phyloP scores from a whole-genome alignment of 1,139 yeast genomes.

The Taphrina betulina region DNA sequence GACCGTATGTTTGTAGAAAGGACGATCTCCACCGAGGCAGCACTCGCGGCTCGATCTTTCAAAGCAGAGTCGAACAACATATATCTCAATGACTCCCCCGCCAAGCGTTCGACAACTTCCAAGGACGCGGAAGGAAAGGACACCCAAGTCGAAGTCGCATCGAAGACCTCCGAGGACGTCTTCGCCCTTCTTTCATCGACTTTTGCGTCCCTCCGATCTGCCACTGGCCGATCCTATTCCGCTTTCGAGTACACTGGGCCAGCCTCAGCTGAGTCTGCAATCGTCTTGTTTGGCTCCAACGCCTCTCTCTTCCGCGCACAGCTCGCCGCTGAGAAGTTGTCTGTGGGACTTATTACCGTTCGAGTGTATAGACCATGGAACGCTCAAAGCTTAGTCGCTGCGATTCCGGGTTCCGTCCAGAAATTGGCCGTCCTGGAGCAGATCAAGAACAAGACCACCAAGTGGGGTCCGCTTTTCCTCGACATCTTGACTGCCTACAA shows the following conservation, averaged over 20 bases:
- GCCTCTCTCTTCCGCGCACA: slow-evolving; percentile 52
- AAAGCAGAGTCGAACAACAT: slow-evolving; percentile 33
- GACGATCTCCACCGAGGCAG: slow-evolving; percentile 36
- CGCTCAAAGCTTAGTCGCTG: slow-evolving; percentile 51
- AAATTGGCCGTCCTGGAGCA: slow-evolving; percentile 67
- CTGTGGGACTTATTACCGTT: slow-evolving; percentile 56
- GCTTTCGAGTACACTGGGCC: slow-evolving; percentile 50
- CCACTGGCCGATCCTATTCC: slow-evolving; percentile 44
- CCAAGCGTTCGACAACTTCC: slow-evolving; percentile 31
- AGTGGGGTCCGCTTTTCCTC: slow-evolving; percentile 66
- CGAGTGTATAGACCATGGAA: slow-evolving; percentile 73
- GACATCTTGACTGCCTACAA: slow-evolving; percentile 68
- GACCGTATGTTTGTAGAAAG: slow-evolving; percentile 32
- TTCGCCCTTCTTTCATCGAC: slow-evolving; percentile 37
- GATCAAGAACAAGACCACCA: slow-evolving; percentile 51
- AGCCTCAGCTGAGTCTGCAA: slow-evolving; percentile 51
- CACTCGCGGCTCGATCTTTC: slow-evolving; percentile 46
- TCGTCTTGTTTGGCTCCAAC: slow-evolving; percentile 63
- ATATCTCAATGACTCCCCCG: slow-evolving; percentile 37
- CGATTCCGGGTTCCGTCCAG: slow-evolving; percentile 58
- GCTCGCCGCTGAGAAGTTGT: slow-evolving; percentile 43
- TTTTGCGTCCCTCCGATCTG: slow-evolving; percentile 41
- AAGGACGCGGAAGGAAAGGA: slow-evolving; percentile 34
- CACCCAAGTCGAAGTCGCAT: slow-evolving; percentile 24
- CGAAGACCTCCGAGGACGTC: slow-evolving; percentile 37